Evolutionary conservation across 2,329 filamentous ascomycete species (phyloP).

Genomic region (Colletotrichum sp.): DNA sequence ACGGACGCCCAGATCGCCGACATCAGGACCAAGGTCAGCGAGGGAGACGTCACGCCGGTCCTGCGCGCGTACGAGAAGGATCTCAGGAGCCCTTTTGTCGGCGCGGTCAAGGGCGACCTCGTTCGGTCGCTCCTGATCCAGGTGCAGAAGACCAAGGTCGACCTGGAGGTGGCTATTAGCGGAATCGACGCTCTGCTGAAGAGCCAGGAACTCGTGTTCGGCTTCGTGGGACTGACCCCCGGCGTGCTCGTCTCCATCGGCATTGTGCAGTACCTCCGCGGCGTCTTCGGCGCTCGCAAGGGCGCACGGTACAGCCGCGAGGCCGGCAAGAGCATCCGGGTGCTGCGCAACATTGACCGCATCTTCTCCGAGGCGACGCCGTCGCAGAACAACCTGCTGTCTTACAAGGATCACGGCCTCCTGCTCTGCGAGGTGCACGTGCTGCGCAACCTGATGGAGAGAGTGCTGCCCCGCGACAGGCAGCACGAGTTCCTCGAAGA

Average conservation of each 20-base stretch:
- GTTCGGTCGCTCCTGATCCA: slow-evolving; percentile 92
- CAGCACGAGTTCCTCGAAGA: slow-evolving; percentile 89
- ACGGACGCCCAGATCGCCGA: slow-evolving; percentile 74
- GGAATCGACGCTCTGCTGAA: slow-evolving; percentile 94
- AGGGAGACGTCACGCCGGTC: slow-evolving; percentile 93
- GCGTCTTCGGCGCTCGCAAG: slow-evolving; percentile 72
- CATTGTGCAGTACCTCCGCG: slow-evolving; percentile 73
- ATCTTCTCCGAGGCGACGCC: slow-evolving; percentile 73
- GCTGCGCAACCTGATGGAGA: slow-evolving; percentile 71
- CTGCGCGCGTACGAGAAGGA: slow-evolving; percentile 91
- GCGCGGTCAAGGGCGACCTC: slow-evolving; percentile 84
- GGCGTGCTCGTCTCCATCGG: slow-evolving; percentile 87
- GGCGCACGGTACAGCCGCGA: slow-evolving; percentile 70
- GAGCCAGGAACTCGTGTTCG: slow-evolving; percentile 96
- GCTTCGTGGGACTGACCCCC: slow-evolving; percentile 93
- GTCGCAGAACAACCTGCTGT: slow-evolving; percentile 75
- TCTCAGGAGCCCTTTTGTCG: slow-evolving; percentile 79
- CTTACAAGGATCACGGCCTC: slow-evolving; percentile 91
- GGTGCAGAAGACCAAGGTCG: slow-evolving; percentile 98
- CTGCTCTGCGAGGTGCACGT: slow-evolving; percentile 90
- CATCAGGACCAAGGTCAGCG: slow-evolving; percentile 80
- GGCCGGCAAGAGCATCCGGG: slow-evolving; percentile 74
- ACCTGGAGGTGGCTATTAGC: slow-evolving; percentile 93
- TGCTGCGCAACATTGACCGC: slow-evolving; percentile 88
- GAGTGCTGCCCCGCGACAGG: slow-evolving; percentile 74